These are phyloP conservation scores for Fusarium buharicum DNA, from an alignment of 2,329 filamentous ascomycete species.

Conservation along the genomic window DNA sequence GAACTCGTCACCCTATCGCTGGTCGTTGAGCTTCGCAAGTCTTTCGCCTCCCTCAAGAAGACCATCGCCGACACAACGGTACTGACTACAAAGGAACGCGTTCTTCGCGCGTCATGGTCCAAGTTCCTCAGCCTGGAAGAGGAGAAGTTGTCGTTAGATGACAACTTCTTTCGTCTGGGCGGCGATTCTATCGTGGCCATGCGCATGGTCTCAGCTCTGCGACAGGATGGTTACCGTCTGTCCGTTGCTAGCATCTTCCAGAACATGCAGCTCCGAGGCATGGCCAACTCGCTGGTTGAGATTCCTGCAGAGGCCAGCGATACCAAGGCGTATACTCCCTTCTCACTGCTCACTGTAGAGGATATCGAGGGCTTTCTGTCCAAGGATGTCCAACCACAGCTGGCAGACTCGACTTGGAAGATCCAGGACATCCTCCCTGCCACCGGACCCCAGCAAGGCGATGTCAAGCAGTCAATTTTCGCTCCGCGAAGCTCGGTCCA, in stretches of 20 bases:
- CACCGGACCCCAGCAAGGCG: slow-evolving; percentile 39
- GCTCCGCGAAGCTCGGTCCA: slow-evolving; percentile 41
- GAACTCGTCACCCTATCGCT: slow-evolving; percentile 27
- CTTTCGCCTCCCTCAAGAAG: slow-evolving; percentile 21
- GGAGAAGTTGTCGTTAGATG: slow-evolving; percentile 41
- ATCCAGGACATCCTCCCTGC: slow-evolving; percentile 38
- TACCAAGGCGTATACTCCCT: slow-evolving; percentile 31
- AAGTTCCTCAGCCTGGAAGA: slow-evolving; percentile 38
- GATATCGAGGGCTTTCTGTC: slow-evolving; percentile 35
- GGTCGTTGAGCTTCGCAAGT: slow-evolving; percentile 32
- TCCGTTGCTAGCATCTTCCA: slow-evolving; percentile 46
- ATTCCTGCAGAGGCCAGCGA: slow-evolving; percentile 2
- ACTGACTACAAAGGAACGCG: slow-evolving; percentile 36
- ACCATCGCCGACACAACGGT: slow-evolving; percentile 31
- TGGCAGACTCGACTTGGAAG: slow-evolving; percentile 36
- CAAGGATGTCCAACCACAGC: slow-evolving; percentile 25
- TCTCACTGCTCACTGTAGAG: slow-evolving; percentile 32
- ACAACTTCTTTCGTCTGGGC: slow-evolving; percentile 46
- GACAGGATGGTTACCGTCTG: slow-evolving; percentile 38
- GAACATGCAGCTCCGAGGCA: slow-evolving; percentile 44
- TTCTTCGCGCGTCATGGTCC: slow-evolving; percentile 36
- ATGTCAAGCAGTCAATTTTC: slow-evolving; percentile 39
- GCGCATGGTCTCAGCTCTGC: slow-evolving; percentile 43
- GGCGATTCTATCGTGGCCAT: slow-evolving; percentile 45
- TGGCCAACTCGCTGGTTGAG: slow-evolving; percentile 37